Conservation (phyloP, 2,329 filamentous ascomycete species). For the Fusarium buharicum region DNA sequence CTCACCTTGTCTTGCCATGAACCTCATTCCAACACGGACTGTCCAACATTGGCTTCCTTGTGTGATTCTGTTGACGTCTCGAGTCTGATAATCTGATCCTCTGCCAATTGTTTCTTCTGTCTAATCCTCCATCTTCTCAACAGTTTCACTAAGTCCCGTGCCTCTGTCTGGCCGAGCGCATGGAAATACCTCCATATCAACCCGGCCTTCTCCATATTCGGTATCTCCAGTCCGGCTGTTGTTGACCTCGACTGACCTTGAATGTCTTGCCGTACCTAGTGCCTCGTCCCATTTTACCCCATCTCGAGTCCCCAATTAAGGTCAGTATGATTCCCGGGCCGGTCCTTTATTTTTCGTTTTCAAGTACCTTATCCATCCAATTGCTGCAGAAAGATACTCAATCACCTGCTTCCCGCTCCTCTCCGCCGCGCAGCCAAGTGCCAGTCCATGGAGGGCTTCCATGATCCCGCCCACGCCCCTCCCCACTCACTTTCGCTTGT, state of each 20-base stretch:
- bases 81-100: background rate
- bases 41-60: constrained; percentile 3
- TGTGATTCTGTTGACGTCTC: constrained; percentile 4
- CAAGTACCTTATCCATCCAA: constrained; percentile 25
- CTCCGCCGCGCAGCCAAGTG: constrained; percentile 25
- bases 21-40: constrained; percentile 25
- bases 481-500: constrained; percentile 17
- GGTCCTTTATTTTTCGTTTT: constrained; percentile 14
- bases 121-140: background rate
- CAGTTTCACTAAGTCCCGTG: background rate
- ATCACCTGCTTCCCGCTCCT: constrained; percentile 26
- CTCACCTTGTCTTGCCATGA: constrained; percentile 40
- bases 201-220: constrained; percentile 35
- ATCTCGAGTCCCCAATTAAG: constrained; percentile 17
- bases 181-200: background rate
- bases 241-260: constrained; percentile 43
- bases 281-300: constrained; percentile 36
- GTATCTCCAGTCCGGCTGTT: constrained; percentile 29
- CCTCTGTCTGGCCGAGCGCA: background rate
- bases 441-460: constrained; percentile 1
- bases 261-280: background rate
- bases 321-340: constrained; percentile 31
- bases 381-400: constrained; percentile 16
- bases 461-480: constrained; percentile 32
- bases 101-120: background rate